Evolutionary conservation across 345 rosid species (phyloP).

Genomic region (Salix caprea): DNA sequence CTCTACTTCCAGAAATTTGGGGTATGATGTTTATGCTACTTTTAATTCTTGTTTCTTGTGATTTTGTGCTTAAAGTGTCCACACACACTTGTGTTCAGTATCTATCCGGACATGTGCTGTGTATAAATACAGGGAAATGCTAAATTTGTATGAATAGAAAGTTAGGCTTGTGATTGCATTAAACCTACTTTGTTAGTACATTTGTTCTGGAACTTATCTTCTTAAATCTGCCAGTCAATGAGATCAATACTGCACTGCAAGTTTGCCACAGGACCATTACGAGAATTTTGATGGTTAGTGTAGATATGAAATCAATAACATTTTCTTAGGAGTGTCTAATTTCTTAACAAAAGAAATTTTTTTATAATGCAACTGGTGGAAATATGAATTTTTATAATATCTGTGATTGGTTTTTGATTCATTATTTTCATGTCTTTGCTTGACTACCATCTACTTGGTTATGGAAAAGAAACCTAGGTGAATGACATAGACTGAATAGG

Average conservation of each 20-base stretch:
- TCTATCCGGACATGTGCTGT: background rate
- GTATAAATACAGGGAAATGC: background rate
- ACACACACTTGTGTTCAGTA: background rate
- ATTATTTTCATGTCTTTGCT: too few relatives aligned
- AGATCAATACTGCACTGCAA: too few relatives aligned
- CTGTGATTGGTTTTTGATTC: too few relatives aligned
- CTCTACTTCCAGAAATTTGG: constrained; percentile 43
- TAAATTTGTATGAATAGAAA: too few relatives aligned
- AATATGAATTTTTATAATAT: too few relatives aligned
- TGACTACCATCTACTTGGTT: too few relatives aligned
- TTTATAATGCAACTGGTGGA: too few relatives aligned
- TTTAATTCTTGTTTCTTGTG: background rate
- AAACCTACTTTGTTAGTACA: too few relatives aligned
- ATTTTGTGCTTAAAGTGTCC: background rate
- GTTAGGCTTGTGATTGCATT: too few relatives aligned
- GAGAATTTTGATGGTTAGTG: background rate
- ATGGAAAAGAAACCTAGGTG: too few relatives aligned
- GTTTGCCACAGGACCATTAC: background rate
- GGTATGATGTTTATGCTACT: constrained; percentile 30
- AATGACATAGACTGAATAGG: background rate
- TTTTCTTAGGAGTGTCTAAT: background rate
- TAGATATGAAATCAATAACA: too few relatives aligned
- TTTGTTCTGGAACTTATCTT: background rate
- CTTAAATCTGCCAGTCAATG: too few relatives aligned
- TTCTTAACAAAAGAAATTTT: background rate